Evolutionary conservation across 495 filamentous ascomycete species (phyloP).

Genomic region (Penicillium psychrofluorescens): DNA sequence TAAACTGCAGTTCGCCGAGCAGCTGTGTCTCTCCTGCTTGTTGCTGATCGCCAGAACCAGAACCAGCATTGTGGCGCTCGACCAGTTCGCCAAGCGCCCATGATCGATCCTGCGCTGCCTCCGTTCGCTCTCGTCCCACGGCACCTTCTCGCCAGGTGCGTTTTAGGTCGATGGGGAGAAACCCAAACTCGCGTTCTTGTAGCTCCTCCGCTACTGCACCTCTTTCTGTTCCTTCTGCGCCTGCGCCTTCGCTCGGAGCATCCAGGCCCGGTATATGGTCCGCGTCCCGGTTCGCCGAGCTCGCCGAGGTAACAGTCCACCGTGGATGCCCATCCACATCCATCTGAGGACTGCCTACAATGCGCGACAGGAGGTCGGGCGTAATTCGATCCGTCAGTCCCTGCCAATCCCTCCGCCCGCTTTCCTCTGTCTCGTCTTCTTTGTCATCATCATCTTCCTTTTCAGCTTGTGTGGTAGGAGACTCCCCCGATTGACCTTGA

Average conservation of each 20-base stretch:
- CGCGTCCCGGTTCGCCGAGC: constrained; percentile 34
- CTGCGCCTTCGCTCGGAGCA: constrained; percentile 3
- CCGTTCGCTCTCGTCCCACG: constrained; percentile 64
- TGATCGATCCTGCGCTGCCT: constrained; percentile 61
- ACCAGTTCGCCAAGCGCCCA: constrained; percentile 59
- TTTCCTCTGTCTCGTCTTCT: constrained; percentile 24
- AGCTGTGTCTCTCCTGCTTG: constrained; percentile 39
- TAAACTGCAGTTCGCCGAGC: constrained; percentile 82
- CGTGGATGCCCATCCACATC: constrained; percentile 33
- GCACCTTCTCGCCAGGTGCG: constrained; percentile 63
- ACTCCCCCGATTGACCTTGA: neutral
- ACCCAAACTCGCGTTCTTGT: constrained; percentile 36
- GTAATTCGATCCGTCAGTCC: constrained; percentile 34
- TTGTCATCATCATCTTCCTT: neutral
- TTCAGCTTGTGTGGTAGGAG: neutral
- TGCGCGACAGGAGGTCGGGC: constrained; percentile 27
- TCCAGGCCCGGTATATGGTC: constrained; percentile 47
- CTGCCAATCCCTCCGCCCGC: constrained; percentile 31
- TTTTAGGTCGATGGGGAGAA: constrained; percentile 44
- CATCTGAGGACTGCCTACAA: constrained; percentile 27
- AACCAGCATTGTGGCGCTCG: constrained; percentile 14
- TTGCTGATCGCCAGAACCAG: constrained; percentile 2
- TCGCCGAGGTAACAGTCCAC: constrained; percentile 42
- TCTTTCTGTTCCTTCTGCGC: constrained; percentile 2
- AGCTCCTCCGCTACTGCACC: constrained; percentile 4